phyloP scores from a whole-genome alignment of 2,329 filamentous ascomycete species.

The Camptophora hylomeconis region DNA sequence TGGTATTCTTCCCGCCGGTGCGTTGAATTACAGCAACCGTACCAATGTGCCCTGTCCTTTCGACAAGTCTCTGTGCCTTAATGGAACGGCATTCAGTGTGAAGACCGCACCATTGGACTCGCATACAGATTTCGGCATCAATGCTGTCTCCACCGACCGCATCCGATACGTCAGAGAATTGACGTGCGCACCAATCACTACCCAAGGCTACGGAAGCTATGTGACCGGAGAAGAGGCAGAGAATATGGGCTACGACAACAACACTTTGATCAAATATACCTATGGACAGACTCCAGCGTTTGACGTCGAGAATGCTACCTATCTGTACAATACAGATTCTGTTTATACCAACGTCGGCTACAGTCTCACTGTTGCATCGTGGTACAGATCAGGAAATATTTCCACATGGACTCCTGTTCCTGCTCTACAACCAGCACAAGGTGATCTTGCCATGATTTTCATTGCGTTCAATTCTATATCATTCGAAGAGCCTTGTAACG shows the following conservation, averaged over 20 bases:
- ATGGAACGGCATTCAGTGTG: neutral
- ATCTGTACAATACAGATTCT: constrained; percentile 1
- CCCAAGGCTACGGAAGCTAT: neutral
- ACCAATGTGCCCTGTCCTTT: neutral
- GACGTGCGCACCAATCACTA: neutral
- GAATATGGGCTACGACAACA: neutral
- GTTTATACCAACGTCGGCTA: neutral
- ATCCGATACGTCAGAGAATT: neutral
- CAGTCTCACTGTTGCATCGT: no score
- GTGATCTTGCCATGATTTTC: constrained; percentile 22
- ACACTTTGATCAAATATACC: neutral
- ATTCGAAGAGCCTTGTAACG: constrained; percentile 17
- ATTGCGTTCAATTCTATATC: constrained; percentile 18
- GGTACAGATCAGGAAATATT: neutral
- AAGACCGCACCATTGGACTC: neutral
- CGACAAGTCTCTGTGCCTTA: neutral
- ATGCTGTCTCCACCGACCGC: neutral
- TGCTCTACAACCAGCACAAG: constrained; percentile 18
- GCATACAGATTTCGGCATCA: constrained; percentile 1
- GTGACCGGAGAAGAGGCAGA: neutral
- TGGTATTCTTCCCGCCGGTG: neutral
- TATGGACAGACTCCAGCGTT: neutral
- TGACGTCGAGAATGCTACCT: neutral
- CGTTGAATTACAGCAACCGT: neutral
- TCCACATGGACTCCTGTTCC: constrained; percentile 17